These are phyloP conservation scores for Epichloe typhina DNA, from an alignment of 2,329 filamentous ascomycete genomes.

Conservation along the genomic window DNA sequence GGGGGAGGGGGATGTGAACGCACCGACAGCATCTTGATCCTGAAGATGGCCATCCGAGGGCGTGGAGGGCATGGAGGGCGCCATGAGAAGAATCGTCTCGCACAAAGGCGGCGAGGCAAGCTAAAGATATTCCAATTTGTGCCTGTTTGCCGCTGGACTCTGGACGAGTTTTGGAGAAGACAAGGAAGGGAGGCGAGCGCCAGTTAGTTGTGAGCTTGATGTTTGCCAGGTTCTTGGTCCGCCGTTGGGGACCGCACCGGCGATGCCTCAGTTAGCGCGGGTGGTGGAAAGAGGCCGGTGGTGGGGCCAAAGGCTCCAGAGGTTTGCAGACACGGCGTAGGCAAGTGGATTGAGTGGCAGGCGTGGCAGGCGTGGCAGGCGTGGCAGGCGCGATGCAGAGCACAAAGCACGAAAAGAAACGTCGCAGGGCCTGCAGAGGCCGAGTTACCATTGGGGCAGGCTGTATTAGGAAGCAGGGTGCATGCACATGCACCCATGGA, in stretches of 20 bases:
- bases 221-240: not conserved
- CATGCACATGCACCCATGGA: too few relatives aligned
- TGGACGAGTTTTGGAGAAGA: not conserved
- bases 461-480: too few relatives aligned
- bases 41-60: conserved; percentile 4
- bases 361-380: too few relatives aligned
- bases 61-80: conserved; percentile 4
- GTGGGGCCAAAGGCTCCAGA: conserved; percentile 1
- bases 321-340: not conserved
- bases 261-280: conserved; percentile 2
- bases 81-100: conserved; percentile 3
- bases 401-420: too few relatives aligned
- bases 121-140: not conserved
- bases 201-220: not conserved
- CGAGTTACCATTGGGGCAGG: too few relatives aligned
- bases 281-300: conserved; percentile 1
- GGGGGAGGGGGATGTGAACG: conserved; percentile 3
- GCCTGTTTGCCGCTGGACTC: not conserved
- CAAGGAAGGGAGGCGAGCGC: not conserved
- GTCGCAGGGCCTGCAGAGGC: too few relatives aligned
- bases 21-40: conserved; percentile 7
- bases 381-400: not conserved
- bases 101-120: not conserved
- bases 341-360: too few relatives aligned
- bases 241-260: not conserved